Conservation (phyloP, 2,329 filamentous ascomycete species). For the Talaromyces sp. region DNA sequence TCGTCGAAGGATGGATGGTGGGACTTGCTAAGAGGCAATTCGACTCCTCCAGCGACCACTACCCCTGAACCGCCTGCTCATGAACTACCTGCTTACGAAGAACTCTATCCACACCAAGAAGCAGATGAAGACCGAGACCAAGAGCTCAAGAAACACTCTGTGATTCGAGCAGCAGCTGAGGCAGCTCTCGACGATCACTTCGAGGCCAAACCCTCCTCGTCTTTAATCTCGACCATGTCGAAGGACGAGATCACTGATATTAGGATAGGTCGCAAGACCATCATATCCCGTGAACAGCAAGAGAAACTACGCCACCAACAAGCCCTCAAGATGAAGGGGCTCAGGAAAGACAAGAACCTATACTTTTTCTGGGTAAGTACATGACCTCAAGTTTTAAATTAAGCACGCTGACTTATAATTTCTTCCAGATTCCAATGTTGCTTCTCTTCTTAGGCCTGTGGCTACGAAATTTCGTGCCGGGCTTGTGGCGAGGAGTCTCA, state of each 20-base stretch:
- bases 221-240: slow-evolving; percentile 6
- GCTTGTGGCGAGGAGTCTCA: slow-evolving; percentile 33
- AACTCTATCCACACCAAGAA: slow-evolving; percentile 58
- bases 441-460: slow-evolving; percentile 41
- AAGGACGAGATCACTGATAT: slow-evolving; percentile 32
- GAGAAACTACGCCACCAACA: slow-evolving; percentile 43
- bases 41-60: slow-evolving; percentile 33
- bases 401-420: background rate
- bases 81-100: slow-evolving; percentile 70
- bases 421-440: slow-evolving; percentile 41
- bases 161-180: slow-evolving; percentile 38
- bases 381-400: background rate
- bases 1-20: slow-evolving; percentile 53
- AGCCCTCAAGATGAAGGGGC: slow-evolving; percentile 42
- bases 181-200: slow-evolving; percentile 41
- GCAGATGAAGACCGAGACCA: slow-evolving; percentile 28
- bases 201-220: slow-evolving; percentile 25
- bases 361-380: slow-evolving; percentile 49
- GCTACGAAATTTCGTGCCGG: slow-evolving; percentile 38
- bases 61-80: slow-evolving; percentile 57
- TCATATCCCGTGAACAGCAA: slow-evolving; percentile 40
- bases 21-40: slow-evolving; percentile 55
- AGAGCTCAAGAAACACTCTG: slow-evolving; percentile 36
- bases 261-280: slow-evolving; percentile 34
- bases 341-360: slow-evolving; percentile 46